These are phyloP conservation scores for Tetrahymena borealis DNA, from an alignment of 73 alveolate genomes.

Conservation along the genomic window DNA sequence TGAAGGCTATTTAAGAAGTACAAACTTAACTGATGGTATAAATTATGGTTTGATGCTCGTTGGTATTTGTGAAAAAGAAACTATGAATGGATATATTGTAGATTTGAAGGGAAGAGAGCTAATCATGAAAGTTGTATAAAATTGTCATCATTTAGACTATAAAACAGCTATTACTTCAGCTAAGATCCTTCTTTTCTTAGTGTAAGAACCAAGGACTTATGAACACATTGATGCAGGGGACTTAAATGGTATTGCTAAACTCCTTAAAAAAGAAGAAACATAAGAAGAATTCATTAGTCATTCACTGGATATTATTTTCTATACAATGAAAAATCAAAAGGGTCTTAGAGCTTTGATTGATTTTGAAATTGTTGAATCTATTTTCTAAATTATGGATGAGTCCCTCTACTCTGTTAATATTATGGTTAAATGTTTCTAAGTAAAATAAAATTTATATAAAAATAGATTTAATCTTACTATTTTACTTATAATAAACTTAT, in stretches of 20 bases:
- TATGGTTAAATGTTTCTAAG: background rate
- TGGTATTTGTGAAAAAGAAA: background rate
- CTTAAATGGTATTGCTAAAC: background rate
- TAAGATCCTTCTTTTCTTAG: background rate
- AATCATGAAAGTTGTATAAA: background rate
- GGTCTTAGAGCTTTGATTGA: background rate
- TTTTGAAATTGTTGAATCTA: background rate
- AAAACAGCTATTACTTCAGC: background rate
- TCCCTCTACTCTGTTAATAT: background rate
- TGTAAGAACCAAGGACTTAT: background rate
- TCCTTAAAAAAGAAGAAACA: background rate
- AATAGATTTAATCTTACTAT: background rate
- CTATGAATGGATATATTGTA: background rate
- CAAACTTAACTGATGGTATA: background rate
- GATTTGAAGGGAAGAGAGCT: background rate
- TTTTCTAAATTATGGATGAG: background rate
- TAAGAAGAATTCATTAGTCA: background rate
- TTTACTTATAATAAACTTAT: background rate
- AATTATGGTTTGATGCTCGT: background rate
- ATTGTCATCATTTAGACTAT: background rate
- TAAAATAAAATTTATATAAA: background rate
- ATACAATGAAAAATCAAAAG: background rate
- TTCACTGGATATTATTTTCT: background rate
- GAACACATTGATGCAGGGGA: background rate
- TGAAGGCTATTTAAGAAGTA: background rate